A percentile compares a stretch with the other conserved stretches of the same genome.
These are phyloP conservation scores for Colletotrichum spaethianum DNA, from an alignment of 2,329 filamentous ascomycete species.

Conservation along the genomic window DNA sequence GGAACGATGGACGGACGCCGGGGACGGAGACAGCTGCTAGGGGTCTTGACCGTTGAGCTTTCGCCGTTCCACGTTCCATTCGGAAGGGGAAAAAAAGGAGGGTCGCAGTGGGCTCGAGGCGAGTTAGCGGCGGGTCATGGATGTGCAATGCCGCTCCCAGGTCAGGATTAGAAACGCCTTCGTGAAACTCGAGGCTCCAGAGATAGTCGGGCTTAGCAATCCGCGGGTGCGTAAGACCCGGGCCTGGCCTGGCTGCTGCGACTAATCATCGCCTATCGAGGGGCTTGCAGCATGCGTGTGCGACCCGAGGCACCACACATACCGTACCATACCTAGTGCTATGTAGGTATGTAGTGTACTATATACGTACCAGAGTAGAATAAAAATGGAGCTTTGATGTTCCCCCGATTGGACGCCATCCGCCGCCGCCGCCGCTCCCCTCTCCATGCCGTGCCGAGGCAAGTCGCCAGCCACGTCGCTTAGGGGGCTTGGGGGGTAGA, in stretches of 20 bases:
- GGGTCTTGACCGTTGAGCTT: neutral
- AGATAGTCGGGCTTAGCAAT: neutral
- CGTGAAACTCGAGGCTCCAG: neutral
- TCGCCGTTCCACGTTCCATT: conserved; percentile 6
- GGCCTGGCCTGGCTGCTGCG: no score
- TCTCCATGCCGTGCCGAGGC: neutral
- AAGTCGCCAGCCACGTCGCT: neutral
- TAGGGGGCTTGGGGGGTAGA: no score
- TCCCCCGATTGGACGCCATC: neutral
- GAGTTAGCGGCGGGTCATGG: conserved; percentile 6
- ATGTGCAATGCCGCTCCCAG: conserved; percentile 11
- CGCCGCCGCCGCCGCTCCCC: neutral
- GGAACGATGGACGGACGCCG: conserved; percentile 6
- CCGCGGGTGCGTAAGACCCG: neutral
- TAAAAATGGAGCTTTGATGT: neutral
- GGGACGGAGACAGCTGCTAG: neutral
- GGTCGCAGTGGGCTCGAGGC: neutral
- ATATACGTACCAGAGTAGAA: no score
- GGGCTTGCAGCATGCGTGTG: neutral
- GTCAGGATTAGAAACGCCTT: neutral
- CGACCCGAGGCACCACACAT: no score
- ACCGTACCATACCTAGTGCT: no score
- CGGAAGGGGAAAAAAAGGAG: neutral
- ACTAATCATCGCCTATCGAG: neutral
- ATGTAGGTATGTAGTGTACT: no score